A percentile compares a stretch with the other conserved stretches of the same genome.
Conservation (phyloP, 495 filamentous ascomycete species). For the Sphaerosporella brunnea region DNA sequence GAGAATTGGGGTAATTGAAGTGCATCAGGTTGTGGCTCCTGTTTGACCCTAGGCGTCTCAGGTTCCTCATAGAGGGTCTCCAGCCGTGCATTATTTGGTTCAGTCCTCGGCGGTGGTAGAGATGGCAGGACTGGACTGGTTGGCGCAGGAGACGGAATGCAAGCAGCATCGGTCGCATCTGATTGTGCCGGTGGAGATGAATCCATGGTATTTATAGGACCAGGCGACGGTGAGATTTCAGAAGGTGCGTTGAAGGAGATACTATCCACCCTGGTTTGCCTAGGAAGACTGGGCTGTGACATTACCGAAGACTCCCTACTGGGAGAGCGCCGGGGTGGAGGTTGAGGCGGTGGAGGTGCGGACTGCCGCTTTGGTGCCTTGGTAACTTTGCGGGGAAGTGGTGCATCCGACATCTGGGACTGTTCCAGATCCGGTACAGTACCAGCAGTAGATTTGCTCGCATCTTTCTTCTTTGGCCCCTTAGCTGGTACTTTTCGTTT, state of each 20-base stretch:
- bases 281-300: conserved; percentile 4
- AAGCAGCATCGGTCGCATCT: conserved; percentile 11
- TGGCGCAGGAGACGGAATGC: conserved; percentile 19
- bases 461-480: conserved; percentile 12
- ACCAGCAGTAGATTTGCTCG: no score
- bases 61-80: conserved; percentile 17
- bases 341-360: not conserved
- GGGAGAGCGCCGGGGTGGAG: not conserved
- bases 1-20: not conserved
- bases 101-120: conserved; percentile 5
- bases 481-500: conserved; percentile 13
- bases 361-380: not conserved
- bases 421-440: not conserved
- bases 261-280: not conserved
- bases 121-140: conserved; percentile 20
- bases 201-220: conserved; percentile 10
- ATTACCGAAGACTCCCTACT: not conserved
- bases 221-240: conserved; percentile 2
- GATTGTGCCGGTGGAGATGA: conserved; percentile 21
- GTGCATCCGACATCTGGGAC: not conserved
- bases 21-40: conserved; percentile 2
- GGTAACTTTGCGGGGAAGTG: not conserved
- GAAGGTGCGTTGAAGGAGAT: not conserved
- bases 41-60: not conserved
- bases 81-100: conserved; percentile 6